Evolutionary conservation across 495 filamentous ascomycete species (phyloP), one percentile per base, ranked within the genome.

Genomic region (Echria macrotheca): DNA sequence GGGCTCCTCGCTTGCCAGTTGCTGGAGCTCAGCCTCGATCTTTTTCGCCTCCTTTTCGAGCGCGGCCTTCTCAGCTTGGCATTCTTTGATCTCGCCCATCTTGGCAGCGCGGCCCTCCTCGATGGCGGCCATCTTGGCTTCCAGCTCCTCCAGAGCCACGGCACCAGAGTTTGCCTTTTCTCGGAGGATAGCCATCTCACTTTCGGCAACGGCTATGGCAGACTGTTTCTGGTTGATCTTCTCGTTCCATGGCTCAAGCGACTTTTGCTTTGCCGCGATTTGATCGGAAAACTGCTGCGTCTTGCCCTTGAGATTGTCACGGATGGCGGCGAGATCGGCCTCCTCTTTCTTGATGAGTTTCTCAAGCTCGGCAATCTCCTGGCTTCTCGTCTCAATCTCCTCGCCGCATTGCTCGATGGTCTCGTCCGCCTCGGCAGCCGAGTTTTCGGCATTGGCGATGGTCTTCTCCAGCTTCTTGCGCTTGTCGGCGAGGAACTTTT

Each of bases 181-280:
- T 21, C 81, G 77, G 3, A 97, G 72, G 51, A 98, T 96, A 38
- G 93, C 83, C 44, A 96, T 79, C 66, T 98, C 93, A 63, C 86
- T 91, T 63, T 95, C 86, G 3, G 93, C 89, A 22, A 98, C 90
- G 11, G 93, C 91, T 58, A 96, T 91, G 7, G 86, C 80, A 2
- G 89, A 95, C 55, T 88, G 85, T 64, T 95, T 97, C 63, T 93
- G 80, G 60, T 95, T 97, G 71, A 98, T 90, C 69, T 90, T 95
- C 41, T 86, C 89, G 47, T 88, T 91, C 91, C 91, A 98, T 0
- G 93, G 93, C 70, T 96, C 91, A 7, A 98, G 76, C 2, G 86
- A 85, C 69, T 94, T 95, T 57, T 98, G 93, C 68, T 95, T 96
- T 1, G 75, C 73, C 0, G 90, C 81, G 50, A 97, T 96, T 57